These are phyloP conservation scores for Colletotrichum salicis DNA, from an alignment of 2,329 filamentous ascomycete genomes.

Conservation along the genomic window DNA sequence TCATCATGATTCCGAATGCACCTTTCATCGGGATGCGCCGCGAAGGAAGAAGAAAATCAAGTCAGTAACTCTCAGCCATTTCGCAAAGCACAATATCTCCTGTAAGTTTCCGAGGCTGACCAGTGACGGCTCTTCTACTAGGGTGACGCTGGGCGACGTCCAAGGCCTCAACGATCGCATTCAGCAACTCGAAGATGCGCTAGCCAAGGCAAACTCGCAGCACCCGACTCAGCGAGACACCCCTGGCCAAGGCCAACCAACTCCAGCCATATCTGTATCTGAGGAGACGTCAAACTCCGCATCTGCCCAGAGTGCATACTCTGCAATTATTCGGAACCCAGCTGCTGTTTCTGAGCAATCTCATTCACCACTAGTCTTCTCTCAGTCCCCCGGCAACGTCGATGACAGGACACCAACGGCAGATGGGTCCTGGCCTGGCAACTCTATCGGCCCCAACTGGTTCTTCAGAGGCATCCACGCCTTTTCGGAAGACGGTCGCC, in stretches of 20 bases:
- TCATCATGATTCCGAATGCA: slow-evolving; percentile 14
- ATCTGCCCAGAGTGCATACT: not conserved
- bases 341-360: not conserved
- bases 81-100: fast-evolving
- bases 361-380: not conserved
- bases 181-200: slow-evolving; percentile 1
- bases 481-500: slow-evolving; percentile 11
- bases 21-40: not conserved
- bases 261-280: not conserved
- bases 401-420: not conserved
- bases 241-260: not conserved
- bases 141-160: slow-evolving; percentile 2
- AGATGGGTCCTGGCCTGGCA: not conserved
- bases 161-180: slow-evolving; percentile 17
- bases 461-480: slow-evolving; percentile 23
- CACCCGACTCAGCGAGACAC: not conserved
- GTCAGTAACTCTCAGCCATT: not conserved
- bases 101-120: not conserved
- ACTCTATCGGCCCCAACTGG: slow-evolving; percentile 18
- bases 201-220: not conserved
- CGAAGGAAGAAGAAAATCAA: not conserved
- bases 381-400: not conserved
- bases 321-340: not conserved
- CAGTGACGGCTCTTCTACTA: not conserved
- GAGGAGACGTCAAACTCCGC: not conserved